Conservation (phyloP, 2,329 filamentous ascomycete genomes). For the Penicillium sp. region DNA sequence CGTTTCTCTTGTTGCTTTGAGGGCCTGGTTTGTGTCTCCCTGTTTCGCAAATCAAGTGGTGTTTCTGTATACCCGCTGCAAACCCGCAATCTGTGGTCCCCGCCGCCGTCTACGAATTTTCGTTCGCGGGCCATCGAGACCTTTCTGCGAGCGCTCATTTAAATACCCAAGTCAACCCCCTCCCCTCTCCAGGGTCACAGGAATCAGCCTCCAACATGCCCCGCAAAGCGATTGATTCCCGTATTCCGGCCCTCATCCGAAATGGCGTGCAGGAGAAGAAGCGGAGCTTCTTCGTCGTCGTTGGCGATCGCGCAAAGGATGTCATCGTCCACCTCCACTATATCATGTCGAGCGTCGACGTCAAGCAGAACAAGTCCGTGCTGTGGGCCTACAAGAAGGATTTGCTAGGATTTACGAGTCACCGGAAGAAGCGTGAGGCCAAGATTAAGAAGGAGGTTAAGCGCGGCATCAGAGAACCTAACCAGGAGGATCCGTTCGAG, state of each 20-base stretch:
- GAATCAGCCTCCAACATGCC: conserved; percentile 30
- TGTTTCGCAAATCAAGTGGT: too few species aligned
- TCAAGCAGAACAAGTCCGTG: conserved; percentile 92
- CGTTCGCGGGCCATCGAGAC: too few species aligned
- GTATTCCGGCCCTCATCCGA: conserved; percentile 79
- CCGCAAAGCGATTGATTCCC: conserved; percentile 62
- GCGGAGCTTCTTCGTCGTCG: conserved; percentile 92
- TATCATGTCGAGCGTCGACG: conserved; percentile 79
- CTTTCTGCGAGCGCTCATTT: conserved; percentile 8
- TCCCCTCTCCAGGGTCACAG: too few species aligned
- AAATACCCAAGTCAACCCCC: too few species aligned
- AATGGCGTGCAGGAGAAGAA: conserved; percentile 93
- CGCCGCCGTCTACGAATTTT: too few species aligned
- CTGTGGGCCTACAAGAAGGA: conserved; percentile 99
- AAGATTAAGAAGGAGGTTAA: conserved; percentile 99
- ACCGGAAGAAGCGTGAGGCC: conserved; percentile 93
- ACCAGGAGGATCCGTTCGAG: conserved; percentile 90
- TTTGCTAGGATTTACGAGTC: conserved; percentile 84
- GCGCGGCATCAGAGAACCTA: conserved; percentile 81
- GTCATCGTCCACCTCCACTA: conserved; percentile 91
- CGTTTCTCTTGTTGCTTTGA: too few species aligned
- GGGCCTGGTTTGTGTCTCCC: too few species aligned
- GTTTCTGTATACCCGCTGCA: too few species aligned
- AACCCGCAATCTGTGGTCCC: too few species aligned
- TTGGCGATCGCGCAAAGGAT: conserved; percentile 89